Base-by-base conservation (phyloP, 2,329 filamentous ascomycete genomes). In the Alternaria arbusti region DNA sequence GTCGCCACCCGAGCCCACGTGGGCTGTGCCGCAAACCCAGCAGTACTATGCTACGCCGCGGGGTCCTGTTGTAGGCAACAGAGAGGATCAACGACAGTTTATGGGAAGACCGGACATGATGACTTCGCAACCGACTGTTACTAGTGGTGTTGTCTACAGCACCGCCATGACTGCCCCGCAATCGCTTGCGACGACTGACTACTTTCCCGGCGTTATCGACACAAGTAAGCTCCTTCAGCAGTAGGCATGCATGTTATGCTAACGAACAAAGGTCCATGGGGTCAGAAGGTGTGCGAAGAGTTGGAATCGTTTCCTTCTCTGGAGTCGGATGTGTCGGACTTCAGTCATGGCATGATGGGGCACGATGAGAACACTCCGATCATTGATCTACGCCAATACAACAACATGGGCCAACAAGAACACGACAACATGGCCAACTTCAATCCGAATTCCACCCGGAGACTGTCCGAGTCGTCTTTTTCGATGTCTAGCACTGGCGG, bases 381-480 rank as follows among this genome's bases (percentile, higher is more conserved):
- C 51, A 80, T 82, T 59, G 78, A 82, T 59, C 66, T 81, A 28
- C 74, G 80, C 56, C 79, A 80, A 58, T 81, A 78, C 56, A 66
- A 75, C 32, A 67, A 70, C 12, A 74, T 76, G 63, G 68, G 73
- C 5, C 75, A 77, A 25, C 73, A 71, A 7, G 78, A 80, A n/a
- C 63, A 64, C 28, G 75, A 78, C 6, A 69, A 68, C 44, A 63
- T 73, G 59, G 65, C 72, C 17, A 70, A 64, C 12, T 79, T 76
- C 69, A 74, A 84, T 57, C 82, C 81, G n/a, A 78, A 85, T 49
- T 85, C 87, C 66, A 83, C 85, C 50, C 85, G 90, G 63, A 86
- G 89, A 65, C 86, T 91, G 83, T 92, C 90, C 20, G 90, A 90
- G 51, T 92, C 90, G 3, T 92, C 90, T 1, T 91, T 91, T 73